Conservation (phyloP, 129 eudicot species). For the Mikania micrantha region DNA sequence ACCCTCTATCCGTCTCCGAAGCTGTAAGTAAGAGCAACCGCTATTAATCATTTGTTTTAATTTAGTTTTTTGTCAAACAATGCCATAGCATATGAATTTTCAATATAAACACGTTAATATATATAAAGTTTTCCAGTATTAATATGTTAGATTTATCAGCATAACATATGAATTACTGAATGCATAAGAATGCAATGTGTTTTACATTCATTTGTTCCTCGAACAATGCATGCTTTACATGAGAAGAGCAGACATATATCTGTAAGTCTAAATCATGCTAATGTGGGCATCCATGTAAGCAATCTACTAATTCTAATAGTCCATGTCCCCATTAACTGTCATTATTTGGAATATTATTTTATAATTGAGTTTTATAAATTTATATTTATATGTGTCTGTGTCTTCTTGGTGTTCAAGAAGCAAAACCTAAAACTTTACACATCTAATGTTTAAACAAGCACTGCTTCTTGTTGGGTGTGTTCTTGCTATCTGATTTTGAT, state of each 20-base stretch:
- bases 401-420: neutral
- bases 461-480: neutral
- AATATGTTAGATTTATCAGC: too few relatives aligned
- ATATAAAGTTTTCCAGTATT: too few relatives aligned
- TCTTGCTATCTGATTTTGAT: too few relatives aligned
- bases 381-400: neutral
- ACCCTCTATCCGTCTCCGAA: conserved; percentile 77
- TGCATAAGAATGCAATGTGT: neutral
- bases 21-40: conserved; percentile 35
- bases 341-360: too few relatives aligned
- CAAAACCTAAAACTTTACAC: neutral
- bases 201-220: neutral
- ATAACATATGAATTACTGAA: too few relatives aligned
- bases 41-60: neutral
- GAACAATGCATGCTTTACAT: neutral
- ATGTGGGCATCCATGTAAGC: too few relatives aligned
- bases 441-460: neutral
- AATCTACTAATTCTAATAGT: too few relatives aligned
- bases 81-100: neutral
- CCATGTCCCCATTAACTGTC: too few relatives aligned
- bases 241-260: neutral
- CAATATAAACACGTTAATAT: too few relatives aligned
- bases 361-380: too few relatives aligned
- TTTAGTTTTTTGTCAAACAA: neutral
- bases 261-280: neutral